Percentiles rank a stretch among this genome's conserved stretches.
phyloP scores from a whole-genome alignment of 2,329 filamentous ascomycete genomes.

The Cryphonectria carpinicola region DNA sequence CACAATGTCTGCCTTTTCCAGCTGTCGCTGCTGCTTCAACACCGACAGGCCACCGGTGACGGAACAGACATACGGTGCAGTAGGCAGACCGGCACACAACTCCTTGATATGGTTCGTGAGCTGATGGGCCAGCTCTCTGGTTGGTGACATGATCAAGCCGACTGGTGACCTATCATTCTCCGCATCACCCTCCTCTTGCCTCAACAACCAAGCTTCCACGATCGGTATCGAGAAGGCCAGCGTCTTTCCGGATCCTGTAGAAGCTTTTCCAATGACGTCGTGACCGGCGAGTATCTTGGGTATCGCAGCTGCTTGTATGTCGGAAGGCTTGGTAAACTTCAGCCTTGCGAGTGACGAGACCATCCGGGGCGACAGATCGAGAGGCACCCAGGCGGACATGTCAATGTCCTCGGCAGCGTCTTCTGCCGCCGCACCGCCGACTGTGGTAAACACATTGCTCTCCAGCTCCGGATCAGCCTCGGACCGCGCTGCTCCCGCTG shows the following conservation, averaged over 20 bases:
- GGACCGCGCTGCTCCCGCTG: conserved; percentile 36
- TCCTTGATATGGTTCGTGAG: conserved; percentile 80
- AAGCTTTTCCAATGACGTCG: conserved; percentile 94
- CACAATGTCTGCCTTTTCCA: conserved; percentile 87
- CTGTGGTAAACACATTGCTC: conserved; percentile 57
- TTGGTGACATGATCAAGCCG: conserved; percentile 86
- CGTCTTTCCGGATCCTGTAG: conserved; percentile 96
- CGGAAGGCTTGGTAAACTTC: conserved; percentile 78
- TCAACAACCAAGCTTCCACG: conserved; percentile 74
- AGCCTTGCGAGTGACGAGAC: conserved; percentile 77
- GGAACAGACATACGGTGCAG: conserved; percentile 76
- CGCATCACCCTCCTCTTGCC: conserved; percentile 43
- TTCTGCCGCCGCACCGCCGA: conserved; percentile 53
- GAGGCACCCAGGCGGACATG: conserved; percentile 75
- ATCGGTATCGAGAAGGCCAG: conserved; percentile 94
- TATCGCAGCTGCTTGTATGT: conserved; percentile 80
- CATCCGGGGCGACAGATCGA: conserved; percentile 74
- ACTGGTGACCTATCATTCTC: conserved; percentile 56
- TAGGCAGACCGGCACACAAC: conserved; percentile 66
- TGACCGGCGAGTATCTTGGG: conserved; percentile 81
- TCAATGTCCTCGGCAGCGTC: conserved; percentile 65
- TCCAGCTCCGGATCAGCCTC: conserved; percentile 46
- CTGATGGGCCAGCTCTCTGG: conserved; percentile 91
- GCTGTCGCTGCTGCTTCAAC: conserved; percentile 89
- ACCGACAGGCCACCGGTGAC: conserved; percentile 91